Conservation (phyloP, 768 basidiomycete species). For the Imleria badia region DNA sequence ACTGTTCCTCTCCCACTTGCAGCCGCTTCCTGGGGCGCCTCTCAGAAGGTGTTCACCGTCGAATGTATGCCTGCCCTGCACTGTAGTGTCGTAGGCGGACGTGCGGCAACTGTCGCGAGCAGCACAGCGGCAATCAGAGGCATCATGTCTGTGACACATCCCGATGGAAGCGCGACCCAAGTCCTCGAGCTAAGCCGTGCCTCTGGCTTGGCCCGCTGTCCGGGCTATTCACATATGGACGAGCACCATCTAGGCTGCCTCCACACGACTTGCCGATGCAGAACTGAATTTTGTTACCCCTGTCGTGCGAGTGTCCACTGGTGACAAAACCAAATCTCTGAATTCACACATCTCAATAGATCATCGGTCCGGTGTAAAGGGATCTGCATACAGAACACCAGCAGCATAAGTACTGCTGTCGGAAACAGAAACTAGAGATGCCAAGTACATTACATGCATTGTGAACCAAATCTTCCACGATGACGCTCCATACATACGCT, state of each 20-base stretch:
- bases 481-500: too few relatives aligned
- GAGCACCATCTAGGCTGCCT: constrained; percentile 39
- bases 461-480: too few relatives aligned
- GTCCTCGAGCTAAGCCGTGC: constrained; percentile 27
- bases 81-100: constrained; percentile 20
- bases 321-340: too few relatives aligned
- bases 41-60: constrained; percentile 12
- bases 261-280: constrained; percentile 43
- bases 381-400: too few relatives aligned
- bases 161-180: constrained; percentile 23
- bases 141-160: constrained; percentile 29
- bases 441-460: too few relatives aligned
- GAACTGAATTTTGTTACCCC: constrained; percentile 44
- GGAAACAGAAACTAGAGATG: too few relatives aligned
- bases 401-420: too few relatives aligned
- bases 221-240: constrained; percentile 39
- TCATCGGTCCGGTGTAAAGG: too few relatives aligned
- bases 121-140: constrained; percentile 21
- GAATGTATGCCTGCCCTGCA: constrained; percentile 22
- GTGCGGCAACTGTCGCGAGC: constrained; percentile 27
- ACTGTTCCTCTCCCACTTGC: constrained; percentile 37
- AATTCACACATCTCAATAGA: too few relatives aligned
- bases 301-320: constrained; percentile 56
- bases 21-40: constrained; percentile 38
- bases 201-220: constrained; percentile 39